Conservation (phyloP, 805 yeast species). For the Scheffersomyces lignosus region DNA sequence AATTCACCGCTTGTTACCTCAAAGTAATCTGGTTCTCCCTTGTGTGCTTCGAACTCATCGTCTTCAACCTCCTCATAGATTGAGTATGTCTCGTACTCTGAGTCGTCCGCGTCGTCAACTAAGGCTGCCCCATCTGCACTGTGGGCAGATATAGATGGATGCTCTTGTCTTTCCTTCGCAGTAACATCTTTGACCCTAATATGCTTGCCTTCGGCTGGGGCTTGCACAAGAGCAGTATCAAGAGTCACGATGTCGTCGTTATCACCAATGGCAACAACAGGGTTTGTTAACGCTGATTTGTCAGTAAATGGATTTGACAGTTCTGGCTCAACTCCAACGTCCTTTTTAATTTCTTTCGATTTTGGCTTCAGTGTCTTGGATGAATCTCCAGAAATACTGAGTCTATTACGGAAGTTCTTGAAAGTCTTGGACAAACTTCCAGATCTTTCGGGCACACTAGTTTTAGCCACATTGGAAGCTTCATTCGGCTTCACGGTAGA, state of each 20-base stretch:
- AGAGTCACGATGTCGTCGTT: too few relatives aligned
- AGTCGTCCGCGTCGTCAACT: slow-evolving; percentile 5
- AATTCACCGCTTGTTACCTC: slow-evolving; percentile 25
- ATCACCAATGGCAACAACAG: too few relatives aligned
- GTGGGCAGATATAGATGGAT: not conserved
- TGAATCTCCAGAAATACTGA: slow-evolving; percentile 9
- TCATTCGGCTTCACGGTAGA: slow-evolving; percentile 7
- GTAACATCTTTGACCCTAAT: not conserved
- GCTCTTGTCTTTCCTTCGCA: not conserved
- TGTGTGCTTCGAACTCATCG: slow-evolving; percentile 44
- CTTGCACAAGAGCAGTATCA: slow-evolving; percentile 1
- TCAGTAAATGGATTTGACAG: too few relatives aligned
- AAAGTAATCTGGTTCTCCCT: slow-evolving; percentile 50
- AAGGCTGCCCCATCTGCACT: not conserved
- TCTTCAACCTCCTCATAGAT: slow-evolving; percentile 51
- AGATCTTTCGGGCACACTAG: slow-evolving; percentile 13
- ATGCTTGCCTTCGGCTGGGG: slow-evolving; percentile 3
- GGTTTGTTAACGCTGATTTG: too few relatives aligned
- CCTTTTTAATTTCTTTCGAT: not conserved
- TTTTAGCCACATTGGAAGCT: slow-evolving; percentile 19
- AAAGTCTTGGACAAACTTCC: slow-evolving; percentile 15
- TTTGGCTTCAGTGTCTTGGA: slow-evolving; percentile 4
- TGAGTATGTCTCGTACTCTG: slow-evolving; percentile 18
- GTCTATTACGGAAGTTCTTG: slow-evolving; percentile 15
- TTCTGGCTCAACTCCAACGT: too few relatives aligned